These are phyloP conservation scores for Bullera alba DNA, from an alignment of 768 basidiomycete genomes.

Conservation along the genomic window DNA sequence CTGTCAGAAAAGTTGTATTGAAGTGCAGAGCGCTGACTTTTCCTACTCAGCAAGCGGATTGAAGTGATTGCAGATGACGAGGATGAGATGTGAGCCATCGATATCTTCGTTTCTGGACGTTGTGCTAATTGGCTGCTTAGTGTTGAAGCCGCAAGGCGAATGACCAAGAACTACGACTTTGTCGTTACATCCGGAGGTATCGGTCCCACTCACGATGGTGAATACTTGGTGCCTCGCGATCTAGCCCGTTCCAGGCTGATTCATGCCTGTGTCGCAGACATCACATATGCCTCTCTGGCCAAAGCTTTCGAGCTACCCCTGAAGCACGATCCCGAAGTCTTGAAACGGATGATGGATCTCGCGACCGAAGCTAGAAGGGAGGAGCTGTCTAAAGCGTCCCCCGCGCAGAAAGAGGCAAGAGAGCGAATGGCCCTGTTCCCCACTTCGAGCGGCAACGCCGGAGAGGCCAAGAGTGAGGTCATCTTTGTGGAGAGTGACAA, in stretches of 20 bases:
- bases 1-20: neutral
- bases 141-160: slow-evolving; percentile 72
- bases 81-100: slow-evolving; percentile 64
- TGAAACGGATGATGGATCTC: slow-evolving; percentile 62
- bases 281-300: slow-evolving; percentile 81
- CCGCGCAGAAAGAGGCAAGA: slow-evolving; percentile 68
- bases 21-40: neutral
- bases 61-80: slow-evolving; percentile 90
- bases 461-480: slow-evolving; percentile 56
- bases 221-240: too few species aligned
- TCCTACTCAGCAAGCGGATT: slow-evolving; percentile 61
- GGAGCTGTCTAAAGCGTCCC: slow-evolving; percentile 58
- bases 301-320: slow-evolving; percentile 69
- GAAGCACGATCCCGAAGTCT: slow-evolving; percentile 68
- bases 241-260: neutral
- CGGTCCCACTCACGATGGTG: slow-evolving; percentile 83
- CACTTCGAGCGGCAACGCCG: slow-evolving; percentile 39
- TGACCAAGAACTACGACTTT: slow-evolving; percentile 77
- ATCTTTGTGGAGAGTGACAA: slow-evolving; percentile 71
- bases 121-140: slow-evolving; percentile 47
- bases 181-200: slow-evolving; percentile 88
- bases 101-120: neutral
- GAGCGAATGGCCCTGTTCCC: slow-evolving; percentile 90
- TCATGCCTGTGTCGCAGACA: slow-evolving; percentile 50
- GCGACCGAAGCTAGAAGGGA: slow-evolving; percentile 48